Evolutionary conservation across 2,329 filamentous ascomycete species (phyloP).

Genomic region (Stachybotrys chlorohalonatus): DNA sequence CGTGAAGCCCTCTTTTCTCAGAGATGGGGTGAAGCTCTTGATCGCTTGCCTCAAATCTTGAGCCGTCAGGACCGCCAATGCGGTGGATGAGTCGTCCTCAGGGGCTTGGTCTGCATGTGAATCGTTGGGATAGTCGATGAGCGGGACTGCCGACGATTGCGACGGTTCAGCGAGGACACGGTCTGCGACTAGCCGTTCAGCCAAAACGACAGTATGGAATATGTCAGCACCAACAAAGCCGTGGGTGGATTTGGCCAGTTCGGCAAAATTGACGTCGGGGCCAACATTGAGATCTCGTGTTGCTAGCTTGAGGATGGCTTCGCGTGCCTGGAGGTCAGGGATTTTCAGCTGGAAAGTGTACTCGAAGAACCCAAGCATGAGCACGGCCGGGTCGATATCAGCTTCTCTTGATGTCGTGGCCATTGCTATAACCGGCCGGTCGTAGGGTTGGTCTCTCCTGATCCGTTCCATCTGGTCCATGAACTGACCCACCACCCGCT

Average conservation of each 20-base stretch:
- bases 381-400: constrained; percentile 70
- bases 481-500: constrained; percentile 75
- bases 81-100: neutral
- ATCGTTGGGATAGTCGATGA: neutral
- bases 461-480: constrained; percentile 81
- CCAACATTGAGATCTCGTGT: constrained; percentile 57
- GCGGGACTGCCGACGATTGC: neutral
- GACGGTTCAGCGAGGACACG: constrained; percentile 7
- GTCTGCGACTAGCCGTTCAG: constrained; percentile 28
- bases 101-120: neutral
- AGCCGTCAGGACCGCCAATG: constrained; percentile 6
- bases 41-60: constrained; percentile 66
- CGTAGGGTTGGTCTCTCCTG: constrained; percentile 56
- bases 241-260: constrained; percentile 74
- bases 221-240: constrained; percentile 92
- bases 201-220: constrained; percentile 47
- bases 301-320: constrained; percentile 67
- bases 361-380: constrained; percentile 68
- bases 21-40: constrained; percentile 53
- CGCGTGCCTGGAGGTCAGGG: constrained; percentile 68
- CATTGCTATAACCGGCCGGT: constrained; percentile 75
- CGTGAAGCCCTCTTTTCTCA: constrained; percentile 82
- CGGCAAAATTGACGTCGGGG: constrained; percentile 62
- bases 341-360: constrained; percentile 82
- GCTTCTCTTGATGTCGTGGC: constrained; percentile 87